A percentile compares a stretch with the other conserved stretches of the same genome.
Evolutionary conservation across 805 yeast genomes (phyloP).

Genomic region (Cyberlindnera amylophila): DNA sequence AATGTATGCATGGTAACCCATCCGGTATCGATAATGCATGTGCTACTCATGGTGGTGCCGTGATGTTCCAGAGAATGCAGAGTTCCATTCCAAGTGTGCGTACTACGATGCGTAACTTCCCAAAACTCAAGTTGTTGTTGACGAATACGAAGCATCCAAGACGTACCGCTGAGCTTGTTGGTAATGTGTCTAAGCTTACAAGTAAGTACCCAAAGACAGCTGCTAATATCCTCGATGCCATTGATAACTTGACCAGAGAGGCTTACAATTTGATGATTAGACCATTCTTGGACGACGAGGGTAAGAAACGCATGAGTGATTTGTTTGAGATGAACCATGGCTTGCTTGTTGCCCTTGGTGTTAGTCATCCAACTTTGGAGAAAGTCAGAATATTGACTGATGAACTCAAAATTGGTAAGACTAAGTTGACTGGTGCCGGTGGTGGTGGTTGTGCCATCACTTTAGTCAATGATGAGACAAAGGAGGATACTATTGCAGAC

Average conservation of each 20-base stretch:
- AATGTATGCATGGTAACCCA: constrained; percentile 94
- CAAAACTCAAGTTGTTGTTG: constrained; percentile 66
- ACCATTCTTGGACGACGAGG: constrained; percentile 42
- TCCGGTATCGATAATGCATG: constrained; percentile 96
- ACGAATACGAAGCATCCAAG: constrained; percentile 88
- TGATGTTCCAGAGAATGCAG: constrained; percentile 66
- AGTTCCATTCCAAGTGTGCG: constrained; percentile 58
- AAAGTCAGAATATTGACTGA: constrained; percentile 65
- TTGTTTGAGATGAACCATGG: constrained; percentile 85
- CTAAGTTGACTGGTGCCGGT: constrained; percentile 97
- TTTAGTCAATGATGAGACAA: constrained; percentile 44
- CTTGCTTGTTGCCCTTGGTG: constrained; percentile 77
- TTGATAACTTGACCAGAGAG: constrained; percentile 67
- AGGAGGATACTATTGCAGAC: constrained; percentile 31
- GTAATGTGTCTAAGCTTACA: constrained; percentile 59
- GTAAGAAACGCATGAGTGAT: constrained; percentile 46
- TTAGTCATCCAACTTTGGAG: constrained; percentile 90
- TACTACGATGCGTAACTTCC: constrained; percentile 67
- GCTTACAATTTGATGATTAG: constrained; percentile 64
- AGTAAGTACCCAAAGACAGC: constrained; percentile 51
- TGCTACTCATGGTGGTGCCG: constrained; percentile 95
- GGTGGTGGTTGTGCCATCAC: constrained; percentile 99
- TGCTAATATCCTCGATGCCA: constrained; percentile 63
- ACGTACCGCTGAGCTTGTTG: constrained; percentile 79
- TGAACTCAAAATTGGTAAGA: constrained; percentile 65